Evolutionary conservation across 2,329 filamentous ascomycete genomes (phyloP).

Genomic region (Hawksworthiomyces lignivorus): DNA sequence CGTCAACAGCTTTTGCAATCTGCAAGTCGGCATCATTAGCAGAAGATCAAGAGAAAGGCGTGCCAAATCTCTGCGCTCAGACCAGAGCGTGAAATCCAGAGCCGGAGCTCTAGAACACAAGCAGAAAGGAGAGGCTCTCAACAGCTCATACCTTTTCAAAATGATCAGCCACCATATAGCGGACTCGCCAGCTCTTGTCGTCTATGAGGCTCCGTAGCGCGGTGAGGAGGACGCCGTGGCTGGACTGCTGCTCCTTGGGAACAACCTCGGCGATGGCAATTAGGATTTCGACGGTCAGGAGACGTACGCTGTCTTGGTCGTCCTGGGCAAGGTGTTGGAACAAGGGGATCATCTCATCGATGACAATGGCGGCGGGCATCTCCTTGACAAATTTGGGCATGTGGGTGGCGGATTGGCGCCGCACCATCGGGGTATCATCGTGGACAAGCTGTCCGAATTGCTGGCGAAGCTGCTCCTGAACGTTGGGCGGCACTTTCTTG

Average conservation of each 20-base stretch:
- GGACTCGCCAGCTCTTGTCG: conserved; percentile 98
- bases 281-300: conserved; percentile 92
- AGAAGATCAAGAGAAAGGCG: background rate
- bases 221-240: conserved; percentile 85
- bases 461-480: conserved; percentile 84
- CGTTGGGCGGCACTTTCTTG: conserved; percentile 76
- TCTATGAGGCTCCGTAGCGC: conserved; percentile 90
- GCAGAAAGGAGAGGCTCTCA: background rate
- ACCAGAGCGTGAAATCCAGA: background rate
- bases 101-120: no score
- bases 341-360: conserved; percentile 97
- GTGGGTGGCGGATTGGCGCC: conserved; percentile 92
- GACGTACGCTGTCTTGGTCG: conserved; percentile 93
- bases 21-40: conserved; percentile 26
- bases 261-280: conserved; percentile 96
- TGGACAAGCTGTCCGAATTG: conserved; percentile 91
- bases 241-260: conserved; percentile 95
- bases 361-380: conserved; percentile 84
- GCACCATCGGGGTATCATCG: conserved; percentile 98
- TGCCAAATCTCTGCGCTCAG: no score
- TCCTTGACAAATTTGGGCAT: conserved; percentile 96
- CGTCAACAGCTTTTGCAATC: conserved; percentile 97
- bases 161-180: conserved; percentile 98
- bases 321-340: conserved; percentile 96
- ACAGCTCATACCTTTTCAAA: conserved; percentile 74